A percentile compares a stretch with the other conserved stretches of the same genome.
These are phyloP conservation scores for Lentinus polychrous DNA, from an alignment of 1,284 basidiomycete genomes.

Conservation along the genomic window DNA sequence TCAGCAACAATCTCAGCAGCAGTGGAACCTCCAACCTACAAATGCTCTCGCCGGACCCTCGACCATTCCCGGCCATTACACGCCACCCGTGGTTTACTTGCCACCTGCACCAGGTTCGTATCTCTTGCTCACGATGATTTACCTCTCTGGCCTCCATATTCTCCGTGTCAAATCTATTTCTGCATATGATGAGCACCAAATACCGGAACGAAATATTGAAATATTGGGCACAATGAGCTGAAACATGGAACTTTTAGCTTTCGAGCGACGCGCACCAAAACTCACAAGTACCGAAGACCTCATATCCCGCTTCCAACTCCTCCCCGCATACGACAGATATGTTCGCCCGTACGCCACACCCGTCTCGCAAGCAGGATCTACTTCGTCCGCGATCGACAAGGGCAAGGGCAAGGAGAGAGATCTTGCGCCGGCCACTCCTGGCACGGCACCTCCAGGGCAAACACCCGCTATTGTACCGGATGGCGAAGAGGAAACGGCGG, in stretches of 20 bases:
- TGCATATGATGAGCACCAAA: conserved; percentile 4
- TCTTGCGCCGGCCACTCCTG: conserved; percentile 21
- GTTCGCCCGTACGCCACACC: conserved; percentile 44
- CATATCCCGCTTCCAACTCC: conserved; percentile 57
- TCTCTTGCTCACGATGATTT: conserved; percentile 1
- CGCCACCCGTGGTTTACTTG: conserved; percentile 20
- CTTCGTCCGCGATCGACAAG: conserved; percentile 33
- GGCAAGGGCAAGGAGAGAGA: conserved; percentile 60
- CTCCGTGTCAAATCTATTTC: conserved; percentile 4
- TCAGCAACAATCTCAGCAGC: conserved; percentile 9
- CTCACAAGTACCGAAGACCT: conserved; percentile 71
- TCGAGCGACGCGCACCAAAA: conserved; percentile 38
- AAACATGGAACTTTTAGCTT: conserved; percentile 25
- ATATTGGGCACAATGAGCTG: no score
- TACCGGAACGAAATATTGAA: neutral
- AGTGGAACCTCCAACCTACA: conserved; percentile 17
- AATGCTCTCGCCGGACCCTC: conserved; percentile 31
- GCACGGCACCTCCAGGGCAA: conserved; percentile 12
- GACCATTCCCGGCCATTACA: conserved; percentile 17
- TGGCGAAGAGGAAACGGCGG: conserved; percentile 41
- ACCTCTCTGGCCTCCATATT: conserved; percentile 14
- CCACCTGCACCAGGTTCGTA: conserved; percentile 27
- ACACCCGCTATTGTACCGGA: neutral
- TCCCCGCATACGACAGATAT: conserved; percentile 69
- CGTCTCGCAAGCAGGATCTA: conserved; percentile 16